Percentiles rank a stretch among this genome's conserved stretches.
Evolutionary conservation across 2,329 filamentous ascomycete species (phyloP).

Genomic region (Cladosporium sp.): DNA sequence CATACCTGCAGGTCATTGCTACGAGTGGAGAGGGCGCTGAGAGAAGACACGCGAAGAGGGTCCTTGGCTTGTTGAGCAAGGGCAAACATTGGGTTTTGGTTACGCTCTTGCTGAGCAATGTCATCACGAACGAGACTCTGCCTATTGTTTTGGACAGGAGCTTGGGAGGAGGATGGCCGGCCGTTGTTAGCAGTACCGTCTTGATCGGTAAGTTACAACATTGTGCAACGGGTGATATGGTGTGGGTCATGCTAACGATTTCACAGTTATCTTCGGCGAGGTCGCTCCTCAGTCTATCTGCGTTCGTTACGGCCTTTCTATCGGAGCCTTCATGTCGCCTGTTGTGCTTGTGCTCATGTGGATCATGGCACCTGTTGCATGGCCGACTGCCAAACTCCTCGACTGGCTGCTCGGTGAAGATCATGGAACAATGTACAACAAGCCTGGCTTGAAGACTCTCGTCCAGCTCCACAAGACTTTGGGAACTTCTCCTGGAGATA

Average conservation of each 20-base stretch:
- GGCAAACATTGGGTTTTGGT: conserved; percentile 99
- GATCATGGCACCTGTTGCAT: conserved; percentile 83
- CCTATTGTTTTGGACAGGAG: conserved; percentile 94
- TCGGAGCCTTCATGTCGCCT: conserved; percentile 90
- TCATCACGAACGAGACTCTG: conserved; percentile 95
- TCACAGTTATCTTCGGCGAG: conserved; percentile 92
- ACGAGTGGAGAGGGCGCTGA: conserved; percentile 83
- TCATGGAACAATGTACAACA: conserved; percentile 96
- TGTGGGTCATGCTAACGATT: conserved; percentile 24
- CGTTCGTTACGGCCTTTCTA: conserved; percentile 91
- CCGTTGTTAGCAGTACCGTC: conserved; percentile 88
- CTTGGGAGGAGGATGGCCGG: conserved; percentile 90
- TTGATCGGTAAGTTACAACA: conserved; percentile 71
- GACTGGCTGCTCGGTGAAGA: conserved; percentile 92
- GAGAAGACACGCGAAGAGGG: conserved; percentile 78
- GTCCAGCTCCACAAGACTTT: conserved; percentile 93
- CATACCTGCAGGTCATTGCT: conserved; percentile 93
- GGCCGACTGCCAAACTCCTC: conserved; percentile 92
- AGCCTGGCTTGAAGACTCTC: conserved; percentile 92
- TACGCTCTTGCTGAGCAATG: conserved; percentile 89
- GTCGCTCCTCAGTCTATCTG: conserved; percentile 94
- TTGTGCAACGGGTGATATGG: not conserved
- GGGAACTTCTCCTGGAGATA: conserved; percentile 77
- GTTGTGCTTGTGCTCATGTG: conserved; percentile 90
- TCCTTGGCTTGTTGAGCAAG: conserved; percentile 75